phyloP scores from a whole-genome alignment of 2,329 filamentous ascomycete species.

The Neofusicoccum laricinum region DNA sequence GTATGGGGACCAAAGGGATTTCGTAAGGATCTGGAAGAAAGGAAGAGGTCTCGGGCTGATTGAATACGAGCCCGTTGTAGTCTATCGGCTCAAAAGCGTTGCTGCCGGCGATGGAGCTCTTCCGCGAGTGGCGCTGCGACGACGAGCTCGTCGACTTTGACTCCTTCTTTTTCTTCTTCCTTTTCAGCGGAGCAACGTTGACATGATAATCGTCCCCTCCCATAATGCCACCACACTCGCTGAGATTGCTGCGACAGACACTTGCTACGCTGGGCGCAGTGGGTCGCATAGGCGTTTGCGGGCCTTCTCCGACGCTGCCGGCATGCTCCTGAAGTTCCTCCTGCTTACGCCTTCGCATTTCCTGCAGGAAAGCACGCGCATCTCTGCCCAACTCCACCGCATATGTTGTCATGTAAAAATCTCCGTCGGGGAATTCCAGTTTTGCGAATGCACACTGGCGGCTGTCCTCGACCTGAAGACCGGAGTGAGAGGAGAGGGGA shows the following conservation, averaged over 20 bases:
- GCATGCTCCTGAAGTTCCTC: slow-evolving; percentile 43
- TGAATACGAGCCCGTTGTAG: slow-evolving; percentile 55
- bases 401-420: slow-evolving; percentile 76
- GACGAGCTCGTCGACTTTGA: slow-evolving; percentile 54
- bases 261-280: slow-evolving; percentile 13
- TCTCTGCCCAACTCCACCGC: slow-evolving; percentile 71
- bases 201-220: slow-evolving; percentile 22
- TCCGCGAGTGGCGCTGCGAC: slow-evolving; percentile 36
- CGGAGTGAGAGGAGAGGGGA: background rate
- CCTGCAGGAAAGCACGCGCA: slow-evolving; percentile 55
- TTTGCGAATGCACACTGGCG: slow-evolving; percentile 57
- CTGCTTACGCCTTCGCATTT: slow-evolving; percentile 35
- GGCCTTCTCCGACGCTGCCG: slow-evolving; percentile 14
- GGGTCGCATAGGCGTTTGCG: slow-evolving; percentile 20
- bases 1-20: slow-evolving; percentile 67
- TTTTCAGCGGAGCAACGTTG: slow-evolving; percentile 2
- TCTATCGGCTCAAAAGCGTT: slow-evolving; percentile 31
- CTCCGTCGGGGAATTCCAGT: slow-evolving; percentile 70
- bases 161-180: slow-evolving; percentile 20
- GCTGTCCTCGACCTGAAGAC: slow-evolving; percentile 6
- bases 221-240: slow-evolving; percentile 27
- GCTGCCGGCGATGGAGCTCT: slow-evolving; percentile 32
- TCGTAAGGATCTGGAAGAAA: slow-evolving; percentile 61
- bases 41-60: slow-evolving; percentile 28
- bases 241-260: slow-evolving; percentile 23